These are phyloP conservation scores for Aspergillus bridgeri DNA, from an alignment of 495 filamentous ascomycete species.

Conservation along the genomic window DNA sequence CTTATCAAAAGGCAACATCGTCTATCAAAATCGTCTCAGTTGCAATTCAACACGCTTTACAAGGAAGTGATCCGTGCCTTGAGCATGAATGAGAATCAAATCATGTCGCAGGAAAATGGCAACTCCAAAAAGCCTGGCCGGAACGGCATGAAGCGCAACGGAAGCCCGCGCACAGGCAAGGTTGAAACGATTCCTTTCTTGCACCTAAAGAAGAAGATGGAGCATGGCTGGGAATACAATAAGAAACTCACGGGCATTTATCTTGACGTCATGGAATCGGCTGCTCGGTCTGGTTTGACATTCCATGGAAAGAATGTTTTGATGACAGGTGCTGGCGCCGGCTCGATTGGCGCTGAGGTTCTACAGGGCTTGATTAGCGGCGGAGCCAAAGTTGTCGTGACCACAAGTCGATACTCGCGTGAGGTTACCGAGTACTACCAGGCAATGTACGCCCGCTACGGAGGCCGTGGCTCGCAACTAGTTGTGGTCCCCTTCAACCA, in stretches of 20 bases:
- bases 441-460: slow-evolving; percentile 93
- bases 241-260: slow-evolving; percentile 94
- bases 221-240: slow-evolving; percentile 97
- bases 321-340: slow-evolving; percentile 97
- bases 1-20: slow-evolving; percentile 96
- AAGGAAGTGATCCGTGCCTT: slow-evolving; percentile 88
- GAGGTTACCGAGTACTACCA: slow-evolving; percentile 99
- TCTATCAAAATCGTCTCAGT: slow-evolving; percentile 86
- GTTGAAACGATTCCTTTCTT: slow-evolving; percentile 97
- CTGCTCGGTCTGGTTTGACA: slow-evolving; percentile 79
- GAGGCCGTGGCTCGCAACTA: slow-evolving; percentile 89
- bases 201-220: slow-evolving; percentile 90
- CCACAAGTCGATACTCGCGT: slow-evolving; percentile 91
- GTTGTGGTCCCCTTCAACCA: slow-evolving; percentile 99
- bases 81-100: slow-evolving; percentile 96
- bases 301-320: slow-evolving; percentile 95
- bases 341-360: slow-evolving; percentile 98
- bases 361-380: slow-evolving; percentile 94
- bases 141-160: slow-evolving; percentile 53
- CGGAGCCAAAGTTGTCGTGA: slow-evolving; percentile 93
- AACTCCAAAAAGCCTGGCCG: slow-evolving; percentile 60
- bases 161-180: slow-evolving; percentile 70
- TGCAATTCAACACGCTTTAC: slow-evolving; percentile 93
- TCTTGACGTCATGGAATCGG: slow-evolving; percentile 83
- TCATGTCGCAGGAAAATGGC: slow-evolving; percentile 80